Base-by-base conservation (phyloP, 2,329 filamentous ascomycete species). In the Trichoderma atrobrunneum region DNA sequence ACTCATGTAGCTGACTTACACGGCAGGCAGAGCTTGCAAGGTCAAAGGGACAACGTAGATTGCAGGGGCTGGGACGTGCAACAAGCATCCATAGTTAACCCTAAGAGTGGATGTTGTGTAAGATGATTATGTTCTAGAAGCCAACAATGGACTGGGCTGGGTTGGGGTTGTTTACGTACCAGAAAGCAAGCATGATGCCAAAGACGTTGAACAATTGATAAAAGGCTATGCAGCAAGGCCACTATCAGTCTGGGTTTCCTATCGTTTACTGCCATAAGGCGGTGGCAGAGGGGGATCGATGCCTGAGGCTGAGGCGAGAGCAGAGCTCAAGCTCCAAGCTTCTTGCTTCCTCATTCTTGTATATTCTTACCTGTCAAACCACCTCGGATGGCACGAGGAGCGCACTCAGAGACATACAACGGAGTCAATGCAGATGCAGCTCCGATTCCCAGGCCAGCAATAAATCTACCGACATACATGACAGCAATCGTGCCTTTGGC, bases 401-500 rank as follows among this genome's bases (percentile, higher is more conserved):
- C 84, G 71, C 85, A 86, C 73, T 87, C 85, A 59, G 84, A 85
- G 30, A 85, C 82, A 59, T 85, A 85, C 54, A 85, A 72, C 0
- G 84, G 83, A 5, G 81, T 83, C 72, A 85, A 70, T 59, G 82
- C 84, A 24, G 84, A 86, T 1, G 85, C 85, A 64, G 84, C 83
- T n/a, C 85, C 85, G 51, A 87, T 84, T 4, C 85, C 86, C 7
- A 87, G 75, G 11, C 86, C 86, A 30, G 84, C 80, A 26, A 87
- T 75, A 64, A 87, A 88, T 78, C 91, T 85, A 62, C 91, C 91
- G 73, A 91, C 83, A 76, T 92, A 93, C 84, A 93, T 90, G 75
- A 86, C 83, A 14, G 86, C 82, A 43, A 93, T 80, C 62, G 87
- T 85, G 6, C 90, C 91, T 3, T 78, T 71, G 14, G 76, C 76